Evolutionary conservation across 2,329 filamentous ascomycete species (phyloP).

Genomic region (Exophiala sp.): DNA sequence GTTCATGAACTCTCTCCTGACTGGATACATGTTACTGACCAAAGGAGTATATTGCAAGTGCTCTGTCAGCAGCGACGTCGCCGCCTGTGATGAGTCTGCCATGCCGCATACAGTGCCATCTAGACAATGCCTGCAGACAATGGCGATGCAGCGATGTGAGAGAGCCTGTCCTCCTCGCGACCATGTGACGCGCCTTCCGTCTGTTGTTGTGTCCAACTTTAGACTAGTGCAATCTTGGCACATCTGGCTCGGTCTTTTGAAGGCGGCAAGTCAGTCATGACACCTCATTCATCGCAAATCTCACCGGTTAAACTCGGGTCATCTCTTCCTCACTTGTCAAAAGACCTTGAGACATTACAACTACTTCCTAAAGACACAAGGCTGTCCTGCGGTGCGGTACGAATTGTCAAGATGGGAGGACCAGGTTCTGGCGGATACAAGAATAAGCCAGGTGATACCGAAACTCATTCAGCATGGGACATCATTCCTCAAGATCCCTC

Average conservation of each 20-base stretch:
- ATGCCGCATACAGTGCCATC: slow-evolving; percentile 9
- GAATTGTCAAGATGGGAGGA: slow-evolving; percentile 26
- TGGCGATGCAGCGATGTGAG: too few species aligned
- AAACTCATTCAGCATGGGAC: slow-evolving; percentile 31
- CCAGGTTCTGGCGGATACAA: slow-evolving; percentile 30
- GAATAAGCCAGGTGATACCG: slow-evolving; percentile 29
- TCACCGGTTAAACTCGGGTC: slow-evolving; percentile 1
- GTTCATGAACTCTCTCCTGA: not conserved
- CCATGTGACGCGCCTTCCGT: not conserved
- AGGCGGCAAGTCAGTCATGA: slow-evolving; percentile 8
- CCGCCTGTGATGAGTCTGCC: slow-evolving; percentile 31
- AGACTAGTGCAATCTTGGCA: not conserved
- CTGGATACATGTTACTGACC: slow-evolving; percentile 51
- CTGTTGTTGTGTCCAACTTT: not conserved
- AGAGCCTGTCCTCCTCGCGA: too few species aligned
- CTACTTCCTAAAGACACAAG: not conserved
- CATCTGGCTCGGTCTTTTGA: slow-evolving; percentile 1
- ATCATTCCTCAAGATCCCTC: slow-evolving; percentile 28
- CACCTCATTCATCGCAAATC: slow-evolving; percentile 1
- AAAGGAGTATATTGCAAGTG: slow-evolving; percentile 93
- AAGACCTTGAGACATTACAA: slow-evolving; percentile 20
- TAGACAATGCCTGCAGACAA: too few species aligned
- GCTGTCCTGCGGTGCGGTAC: not conserved
- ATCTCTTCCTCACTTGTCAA: slow-evolving; percentile 17
- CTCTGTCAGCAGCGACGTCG: slow-evolving; percentile 74